A percentile compares a stretch with the other conserved stretches of the same genome.
Conservation (phyloP, 345 rosid species). For the Firmiana major region DNA sequence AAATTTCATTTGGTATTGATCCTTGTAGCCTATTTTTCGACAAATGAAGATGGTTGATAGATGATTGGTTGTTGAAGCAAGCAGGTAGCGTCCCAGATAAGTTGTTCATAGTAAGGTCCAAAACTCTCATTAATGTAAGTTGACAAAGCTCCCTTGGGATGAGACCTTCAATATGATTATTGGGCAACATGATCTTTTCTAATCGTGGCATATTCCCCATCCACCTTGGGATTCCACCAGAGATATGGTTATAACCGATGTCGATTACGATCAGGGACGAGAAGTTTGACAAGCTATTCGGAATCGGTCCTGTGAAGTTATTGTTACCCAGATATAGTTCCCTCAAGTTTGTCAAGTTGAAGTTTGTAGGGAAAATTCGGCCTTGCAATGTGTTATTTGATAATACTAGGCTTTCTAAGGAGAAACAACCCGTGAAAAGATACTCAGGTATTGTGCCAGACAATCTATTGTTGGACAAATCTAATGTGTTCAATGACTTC, state of each 20-base stretch:
- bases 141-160: slow-evolving; percentile 11
- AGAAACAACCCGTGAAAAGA: neutral
- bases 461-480: neutral
- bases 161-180: slow-evolving; percentile 7
- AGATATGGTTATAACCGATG: neutral
- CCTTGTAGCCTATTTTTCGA: neutral
- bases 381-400: slow-evolving; percentile 20
- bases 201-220: neutral
- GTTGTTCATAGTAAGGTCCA: slow-evolving; percentile 17
- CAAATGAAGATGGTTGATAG: neutral
- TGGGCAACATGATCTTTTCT: neutral
- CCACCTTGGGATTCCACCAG: neutral
- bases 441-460: neutral
- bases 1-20: neutral
- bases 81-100: neutral
- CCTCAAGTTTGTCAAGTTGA: neutral
- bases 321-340: neutral
- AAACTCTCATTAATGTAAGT: too few relatives aligned
- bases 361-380: neutral
- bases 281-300: neutral
- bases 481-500: neutral
- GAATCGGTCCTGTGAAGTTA: neutral
- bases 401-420: neutral
- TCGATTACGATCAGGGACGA: neutral
- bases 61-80: neutral